Base-by-base conservation (phyloP, 2,329 filamentous ascomycete genomes). In the Sclerotinia nivalis region DNA sequence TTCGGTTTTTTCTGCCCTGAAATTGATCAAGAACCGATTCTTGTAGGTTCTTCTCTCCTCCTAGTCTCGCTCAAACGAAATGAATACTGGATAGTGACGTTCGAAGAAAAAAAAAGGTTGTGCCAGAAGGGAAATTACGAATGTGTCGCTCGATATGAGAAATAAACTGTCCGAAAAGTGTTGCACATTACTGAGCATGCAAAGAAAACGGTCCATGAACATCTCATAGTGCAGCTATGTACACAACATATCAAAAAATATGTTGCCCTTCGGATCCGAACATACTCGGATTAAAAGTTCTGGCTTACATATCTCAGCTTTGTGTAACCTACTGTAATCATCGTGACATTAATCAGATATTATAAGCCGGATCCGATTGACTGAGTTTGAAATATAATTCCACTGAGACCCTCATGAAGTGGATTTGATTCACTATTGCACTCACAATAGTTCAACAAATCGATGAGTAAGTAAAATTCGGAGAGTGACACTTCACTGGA, bases 251-350 rank as follows among this genome's bases (percentile, higher is more conserved):
- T 64, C 22, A n/a, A 22, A 50, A 31, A 40, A 25, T 25, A 25
- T 40, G 40, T 15, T 52, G 37, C 34, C 31, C 47, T 64, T 64
- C 61, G 61, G 61, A 52, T 64, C 61, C 61, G 61, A 64, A 64
- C 25, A 8, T 40, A 1, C 22, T 22, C 47, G 61, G 61, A 52
- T 8, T 40, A 20, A 52, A 50, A 9, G n/a, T 40, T 64, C 47
- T 64, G 47, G 47, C 47, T 64, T 52, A 64, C 61, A 31, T 52
- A 52, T 52, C 31, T 28, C 61, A 64, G 61, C 61, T 52, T n/a
- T 28, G 5, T n/a, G 15, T 52, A 50, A 37, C 22, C 2, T 37
- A 50, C 28, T 64, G 45, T 50, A 50, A 40, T 64, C 7, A 50
- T 20, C 50, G 60, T 64, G 12, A 50, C 9, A 28, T 52, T 15